These are phyloP conservation scores for Grigorovia transvaalensis DNA, from an alignment of 805 yeast genomes.

Conservation along the genomic window DNA sequence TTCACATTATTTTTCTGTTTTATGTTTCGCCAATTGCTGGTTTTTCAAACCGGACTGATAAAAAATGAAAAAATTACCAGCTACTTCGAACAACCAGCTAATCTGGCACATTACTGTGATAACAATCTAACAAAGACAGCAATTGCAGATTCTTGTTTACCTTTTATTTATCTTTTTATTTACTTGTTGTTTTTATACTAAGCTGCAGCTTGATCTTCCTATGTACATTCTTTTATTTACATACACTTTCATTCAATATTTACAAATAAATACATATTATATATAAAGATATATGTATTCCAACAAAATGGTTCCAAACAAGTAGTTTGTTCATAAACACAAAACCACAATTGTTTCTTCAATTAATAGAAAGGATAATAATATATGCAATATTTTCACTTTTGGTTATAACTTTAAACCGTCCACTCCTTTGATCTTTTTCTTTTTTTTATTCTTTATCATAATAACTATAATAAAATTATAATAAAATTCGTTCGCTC, in stretches of 20 bases:
- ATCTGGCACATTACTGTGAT: background rate
- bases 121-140: background rate
- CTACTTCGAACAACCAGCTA: background rate
- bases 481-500: background rate
- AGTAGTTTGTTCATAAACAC: no score
- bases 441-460: background rate
- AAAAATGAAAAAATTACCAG: background rate
- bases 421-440: slow-evolving; percentile 4
- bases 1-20: background rate
- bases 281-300: no score
- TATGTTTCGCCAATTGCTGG: background rate
- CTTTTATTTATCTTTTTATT: no score
- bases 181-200: background rate
- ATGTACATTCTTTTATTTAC: background rate
- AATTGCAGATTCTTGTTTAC: background rate
- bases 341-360: no score
- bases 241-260: no score
- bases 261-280: no score
- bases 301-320: no score
- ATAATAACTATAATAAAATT: background rate
- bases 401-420: slow-evolving; percentile 2
- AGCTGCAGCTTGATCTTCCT: background rate
- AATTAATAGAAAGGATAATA: background rate
- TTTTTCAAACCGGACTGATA: background rate
- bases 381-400: background rate